Evolutionary conservation across 2,329 filamentous ascomycete genomes (phyloP).

Genomic region (Aspergillus neoniger): DNA sequence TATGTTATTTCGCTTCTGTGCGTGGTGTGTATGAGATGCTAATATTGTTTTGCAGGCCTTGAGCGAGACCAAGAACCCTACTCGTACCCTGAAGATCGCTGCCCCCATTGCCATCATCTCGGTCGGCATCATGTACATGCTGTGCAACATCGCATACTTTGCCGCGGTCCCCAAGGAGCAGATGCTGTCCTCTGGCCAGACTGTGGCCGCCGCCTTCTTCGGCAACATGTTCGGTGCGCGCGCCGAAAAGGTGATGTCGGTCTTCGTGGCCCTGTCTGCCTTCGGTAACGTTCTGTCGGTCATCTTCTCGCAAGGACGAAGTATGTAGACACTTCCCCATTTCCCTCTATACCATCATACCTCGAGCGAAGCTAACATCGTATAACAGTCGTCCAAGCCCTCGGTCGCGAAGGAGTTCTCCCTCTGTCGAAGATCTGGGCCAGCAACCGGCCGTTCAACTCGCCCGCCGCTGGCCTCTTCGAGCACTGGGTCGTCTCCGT

Average conservation of each 20-base stretch:
- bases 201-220: conserved; percentile 61
- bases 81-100: conserved; percentile 60
- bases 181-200: conserved; percentile 55
- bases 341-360: background rate
- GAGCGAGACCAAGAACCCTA: conserved; percentile 59
- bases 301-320: conserved; percentile 51
- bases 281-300: conserved; percentile 64
- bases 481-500: conserved; percentile 68
- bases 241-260: conserved; percentile 60
- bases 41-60: conserved; percentile 38
- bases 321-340: conserved; percentile 25
- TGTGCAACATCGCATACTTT: conserved; percentile 62
- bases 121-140: conserved; percentile 59
- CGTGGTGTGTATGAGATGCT: conserved; percentile 16
- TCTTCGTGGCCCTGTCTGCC: conserved; percentile 61
- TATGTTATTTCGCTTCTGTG: conserved; percentile 30
- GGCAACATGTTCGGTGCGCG: conserved; percentile 60
- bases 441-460: conserved; percentile 67
- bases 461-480: conserved; percentile 60
- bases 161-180: conserved; percentile 59
- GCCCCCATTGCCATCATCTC: conserved; percentile 57
- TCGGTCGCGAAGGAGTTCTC: conserved; percentile 69
- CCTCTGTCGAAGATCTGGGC: conserved; percentile 69
- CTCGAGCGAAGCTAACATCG: conserved; percentile 6
- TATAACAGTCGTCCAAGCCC: conserved; percentile 51